These are phyloP conservation scores for Hymenoscyphus linearis DNA, from an alignment of 2,329 filamentous ascomycete species.

Conservation along the genomic window DNA sequence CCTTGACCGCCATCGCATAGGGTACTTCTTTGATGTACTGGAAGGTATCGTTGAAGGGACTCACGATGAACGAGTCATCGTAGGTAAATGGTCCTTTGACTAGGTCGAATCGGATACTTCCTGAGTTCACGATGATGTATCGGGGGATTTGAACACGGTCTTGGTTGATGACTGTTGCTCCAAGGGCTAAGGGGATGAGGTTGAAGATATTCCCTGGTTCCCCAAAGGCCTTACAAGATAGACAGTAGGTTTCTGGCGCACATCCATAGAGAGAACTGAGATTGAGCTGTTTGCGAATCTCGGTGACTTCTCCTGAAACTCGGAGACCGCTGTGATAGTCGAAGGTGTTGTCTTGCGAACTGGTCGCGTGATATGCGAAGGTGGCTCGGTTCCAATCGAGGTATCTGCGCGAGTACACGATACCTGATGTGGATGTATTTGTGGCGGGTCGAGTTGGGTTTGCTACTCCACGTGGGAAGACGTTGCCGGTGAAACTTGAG, in stretches of 20 bases:
- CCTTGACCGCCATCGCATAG: constrained; percentile 64
- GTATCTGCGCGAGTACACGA: constrained; percentile 67
- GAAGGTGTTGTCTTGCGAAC: constrained; percentile 65
- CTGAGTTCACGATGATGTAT: constrained; percentile 78
- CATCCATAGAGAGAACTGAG: constrained; percentile 74
- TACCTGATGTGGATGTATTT: constrained; percentile 22
- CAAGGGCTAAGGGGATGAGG: constrained; percentile 53
- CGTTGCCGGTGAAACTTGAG: constrained; percentile 21
- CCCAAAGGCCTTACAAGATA: constrained; percentile 72
- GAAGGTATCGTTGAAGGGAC: constrained; percentile 78
- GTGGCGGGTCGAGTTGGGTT: constrained; percentile 31
- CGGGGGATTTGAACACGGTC: constrained; percentile 55
- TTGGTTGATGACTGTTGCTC: constrained; percentile 59
- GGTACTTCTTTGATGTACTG: constrained; percentile 74
- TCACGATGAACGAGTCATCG: constrained; percentile 78
- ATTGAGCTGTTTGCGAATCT: constrained; percentile 61
- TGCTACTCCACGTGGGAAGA: constrained; percentile 21
- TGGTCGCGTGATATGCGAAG: constrained; percentile 67
- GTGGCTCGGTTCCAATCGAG: constrained; percentile 89
- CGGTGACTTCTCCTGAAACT: constrained; percentile 62
- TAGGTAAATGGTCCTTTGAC: constrained; percentile 85
- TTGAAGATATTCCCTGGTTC: constrained; percentile 69
- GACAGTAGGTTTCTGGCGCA: constrained; percentile 72
- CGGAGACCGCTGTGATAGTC: constrained; percentile 66
- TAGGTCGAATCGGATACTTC: constrained; percentile 88